phyloP scores from a whole-genome alignment of 176 grass and related monocot species.

The Oryza meyeriana region DNA sequence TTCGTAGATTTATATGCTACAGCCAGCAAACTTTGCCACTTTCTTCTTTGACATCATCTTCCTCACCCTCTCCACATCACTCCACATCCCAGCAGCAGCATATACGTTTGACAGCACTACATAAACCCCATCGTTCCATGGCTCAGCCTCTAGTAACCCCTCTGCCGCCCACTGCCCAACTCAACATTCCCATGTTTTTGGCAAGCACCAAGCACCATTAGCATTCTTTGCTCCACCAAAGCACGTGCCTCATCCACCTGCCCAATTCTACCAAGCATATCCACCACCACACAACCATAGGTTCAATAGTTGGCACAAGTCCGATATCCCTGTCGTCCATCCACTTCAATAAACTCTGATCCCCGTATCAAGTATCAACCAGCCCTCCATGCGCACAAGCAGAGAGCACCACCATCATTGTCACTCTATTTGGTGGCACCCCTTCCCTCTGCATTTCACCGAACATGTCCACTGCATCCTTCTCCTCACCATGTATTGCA shows the following conservation, averaged over 20 bases:
- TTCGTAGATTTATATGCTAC: constrained; percentile 37
- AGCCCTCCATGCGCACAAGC: constrained; percentile 35
- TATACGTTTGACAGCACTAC: constrained; percentile 51
- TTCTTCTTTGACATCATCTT: constrained; percentile 43
- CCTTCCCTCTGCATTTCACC: constrained; percentile 30
- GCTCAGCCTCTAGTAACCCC: constrained; percentile 33
- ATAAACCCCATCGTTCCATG: constrained; percentile 51
- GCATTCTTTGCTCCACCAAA: constrained; percentile 42
- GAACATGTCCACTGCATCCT: constrained; percentile 32
- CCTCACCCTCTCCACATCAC: constrained; percentile 43
- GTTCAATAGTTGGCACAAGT: constrained; percentile 27
- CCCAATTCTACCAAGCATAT: constrained; percentile 54
- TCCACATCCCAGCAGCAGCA: constrained; percentile 33
- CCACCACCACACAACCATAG: no score
- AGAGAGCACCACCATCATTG: constrained; percentile 32
- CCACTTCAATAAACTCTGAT: constrained; percentile 38
- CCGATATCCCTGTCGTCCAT: constrained; percentile 41
- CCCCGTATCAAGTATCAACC: constrained; percentile 30
- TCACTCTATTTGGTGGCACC: constrained; percentile 40
- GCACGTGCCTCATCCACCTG: constrained; percentile 30
- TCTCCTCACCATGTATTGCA: constrained; percentile 39
- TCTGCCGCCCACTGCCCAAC: constrained; percentile 32
- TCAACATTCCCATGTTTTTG: constrained; percentile 45
- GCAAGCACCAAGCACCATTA: constrained; percentile 42
- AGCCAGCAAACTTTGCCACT: constrained; percentile 27